A percentile compares a stretch with the other conserved stretches of the same genome.
Evolutionary conservation across 2,329 filamentous ascomycete species (phyloP).

Genomic region (Pseudogymnoascus sp.): DNA sequence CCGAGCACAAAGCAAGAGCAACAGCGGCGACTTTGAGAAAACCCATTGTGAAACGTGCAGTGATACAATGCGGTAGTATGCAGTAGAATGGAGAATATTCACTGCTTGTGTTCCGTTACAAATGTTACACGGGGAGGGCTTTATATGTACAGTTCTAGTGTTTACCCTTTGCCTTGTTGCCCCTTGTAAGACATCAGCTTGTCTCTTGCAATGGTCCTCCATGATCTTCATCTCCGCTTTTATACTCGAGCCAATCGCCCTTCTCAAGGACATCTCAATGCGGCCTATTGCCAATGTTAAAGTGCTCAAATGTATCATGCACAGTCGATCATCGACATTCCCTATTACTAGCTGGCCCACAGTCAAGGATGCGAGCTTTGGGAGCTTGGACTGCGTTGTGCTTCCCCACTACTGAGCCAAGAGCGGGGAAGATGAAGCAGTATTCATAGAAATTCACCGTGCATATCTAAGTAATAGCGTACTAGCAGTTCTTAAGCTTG

Average conservation of each 20-base stretch:
- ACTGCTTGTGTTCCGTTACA: not conserved
- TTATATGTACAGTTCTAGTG: not conserved
- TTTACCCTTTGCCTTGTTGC: not conserved
- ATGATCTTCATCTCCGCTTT: not conserved
- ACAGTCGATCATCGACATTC: not conserved
- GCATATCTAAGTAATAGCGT: not conserved
- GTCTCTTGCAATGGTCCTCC: not conserved
- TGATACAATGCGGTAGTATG: not conserved
- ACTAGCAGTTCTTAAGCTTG: not conserved
- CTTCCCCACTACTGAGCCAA: not conserved
- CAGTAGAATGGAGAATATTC: not conserved
- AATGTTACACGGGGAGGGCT: not conserved
- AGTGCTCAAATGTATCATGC: not conserved
- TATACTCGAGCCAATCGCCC: not conserved
- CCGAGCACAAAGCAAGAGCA: not conserved
- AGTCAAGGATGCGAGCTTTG: not conserved
- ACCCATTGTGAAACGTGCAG: not conserved
- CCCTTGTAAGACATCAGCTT: not conserved
- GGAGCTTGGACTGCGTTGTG: not conserved
- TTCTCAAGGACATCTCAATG: not conserved
- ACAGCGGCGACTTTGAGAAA: not conserved
- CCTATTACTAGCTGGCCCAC: not conserved
- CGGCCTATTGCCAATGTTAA: conserved; percentile 3
- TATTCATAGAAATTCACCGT: not conserved
- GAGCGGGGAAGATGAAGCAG: not conserved